phyloP scores from a whole-genome alignment of 2,329 filamentous ascomycete genomes.

The Ceratocystis papillata region DNA sequence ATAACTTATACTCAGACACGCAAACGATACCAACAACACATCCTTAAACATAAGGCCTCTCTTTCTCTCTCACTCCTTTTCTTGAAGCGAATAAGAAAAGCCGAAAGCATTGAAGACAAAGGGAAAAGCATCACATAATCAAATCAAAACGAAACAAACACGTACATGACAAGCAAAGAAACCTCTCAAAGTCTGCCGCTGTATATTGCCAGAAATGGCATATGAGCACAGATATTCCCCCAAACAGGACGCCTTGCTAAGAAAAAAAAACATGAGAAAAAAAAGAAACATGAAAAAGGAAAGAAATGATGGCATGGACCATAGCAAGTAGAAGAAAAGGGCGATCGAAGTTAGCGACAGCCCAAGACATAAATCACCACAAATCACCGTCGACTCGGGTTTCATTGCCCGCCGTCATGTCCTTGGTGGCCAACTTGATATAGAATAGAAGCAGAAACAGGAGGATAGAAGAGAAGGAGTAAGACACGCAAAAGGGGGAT shows the following conservation, averaged over 20 bases:
- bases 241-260: slow-evolving; percentile 6
- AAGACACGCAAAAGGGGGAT: slow-evolving; percentile 21
- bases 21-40: neutral
- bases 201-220: slow-evolving; percentile 2
- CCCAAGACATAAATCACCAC: too few relatives aligned
- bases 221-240: neutral
- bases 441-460: neutral
- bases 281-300: slow-evolving; percentile 22
- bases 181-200: neutral
- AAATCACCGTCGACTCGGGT: too few relatives aligned
- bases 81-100: too few relatives aligned
- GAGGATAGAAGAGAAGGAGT: neutral
- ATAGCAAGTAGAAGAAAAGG: neutral
- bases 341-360: too few relatives aligned
- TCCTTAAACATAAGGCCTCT: neutral
- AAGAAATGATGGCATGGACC: slow-evolving; percentile 26
- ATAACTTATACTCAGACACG: neutral
- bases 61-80: neutral
- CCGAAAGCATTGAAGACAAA: neutral
- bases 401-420: too few relatives aligned
- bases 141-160: neutral
- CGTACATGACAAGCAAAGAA: neutral
- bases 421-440: too few relatives aligned
- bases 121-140: neutral
- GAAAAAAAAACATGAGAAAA: neutral